Base-by-base conservation (phyloP, 2,329 filamentous ascomycete genomes). In the Clonostachys rhizophaga region DNA sequence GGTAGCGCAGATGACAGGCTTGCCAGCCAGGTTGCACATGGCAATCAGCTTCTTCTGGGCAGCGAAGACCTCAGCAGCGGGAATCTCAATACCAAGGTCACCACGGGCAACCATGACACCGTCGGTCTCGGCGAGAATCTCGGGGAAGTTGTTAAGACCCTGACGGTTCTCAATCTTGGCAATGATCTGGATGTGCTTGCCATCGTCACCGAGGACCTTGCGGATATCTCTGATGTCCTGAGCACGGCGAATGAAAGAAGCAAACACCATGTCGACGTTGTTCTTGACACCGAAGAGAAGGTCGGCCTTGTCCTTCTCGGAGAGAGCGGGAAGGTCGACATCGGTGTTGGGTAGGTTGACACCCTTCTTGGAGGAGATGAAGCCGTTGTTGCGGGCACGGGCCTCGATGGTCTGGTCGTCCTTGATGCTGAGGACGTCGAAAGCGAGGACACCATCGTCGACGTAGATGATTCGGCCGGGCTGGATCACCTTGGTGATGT, bases 21-120 rank as follows among this genome's bases (percentile, higher is more conserved):
- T 99, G 72, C 94, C 94, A 58, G 91, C 91, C 66, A 96, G 85
- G 80, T 99, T 99, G 84, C 94, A 99, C 86, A 97, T 97, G 74
- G 94, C 91, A 72, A 99, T 99, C 83, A 99, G 91, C 89, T 99
- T 99, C 87, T 99, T 99, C 81, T 99, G 94, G 48, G 94, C 94
- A 58, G 95, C 90, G 73, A 99, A 99, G 57, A 99, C 94, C 80
- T 99, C 94, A 55, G 92, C 90, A 52, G 94, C 92, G 44, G 94
- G 92, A 61, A 99, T 99, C 76, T 99, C 94, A 61, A 99, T 99
- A 78, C 94, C 94, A 34, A 69, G 63, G 66, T 97, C 94, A 76
- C 94, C 94, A 83, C 94, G 92, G 63, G 94, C 94, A 58, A 99
- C 94, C 94, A 99, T 99, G 77, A 99, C 91, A 81, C 94, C 94